These are phyloP conservation scores for Ustilago trichophora DNA, from an alignment of 1,284 basidiomycete species.

Conservation along the genomic window DNA sequence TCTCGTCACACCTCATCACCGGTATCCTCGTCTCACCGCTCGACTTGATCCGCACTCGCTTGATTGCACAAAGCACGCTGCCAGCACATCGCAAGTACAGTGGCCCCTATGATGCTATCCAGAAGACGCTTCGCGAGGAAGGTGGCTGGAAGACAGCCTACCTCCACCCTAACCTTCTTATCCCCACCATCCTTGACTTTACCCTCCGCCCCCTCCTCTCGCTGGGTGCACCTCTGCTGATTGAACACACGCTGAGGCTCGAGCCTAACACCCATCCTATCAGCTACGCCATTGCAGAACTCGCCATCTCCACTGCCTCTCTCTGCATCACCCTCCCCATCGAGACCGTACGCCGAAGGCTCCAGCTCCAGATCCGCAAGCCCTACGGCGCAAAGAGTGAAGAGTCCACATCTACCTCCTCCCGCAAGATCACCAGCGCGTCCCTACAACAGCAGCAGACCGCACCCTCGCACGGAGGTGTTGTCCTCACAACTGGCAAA, in stretches of 20 bases:
- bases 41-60: conserved; percentile 85
- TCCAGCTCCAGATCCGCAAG: conserved; percentile 80
- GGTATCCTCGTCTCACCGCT: conserved; percentile 76
- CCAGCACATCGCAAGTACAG: conserved; percentile 73
- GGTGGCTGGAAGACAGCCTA: conserved; percentile 82
- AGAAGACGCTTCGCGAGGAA: conserved; percentile 81
- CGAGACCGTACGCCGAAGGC: conserved; percentile 87
- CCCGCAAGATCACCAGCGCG: conserved; percentile 26
- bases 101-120: conserved; percentile 79
- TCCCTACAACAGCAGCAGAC: conserved; percentile 20
- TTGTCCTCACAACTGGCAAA: conserved; percentile 21
- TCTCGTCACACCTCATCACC: conserved; percentile 75
- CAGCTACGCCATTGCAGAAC: conserved; percentile 82
- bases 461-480: conserved; percentile 9
- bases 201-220: conserved; percentile 77
- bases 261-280: conserved; percentile 83
- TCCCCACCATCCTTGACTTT: conserved; percentile 87
- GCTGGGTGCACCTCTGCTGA: conserved; percentile 74
- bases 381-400: conserved; percentile 4
- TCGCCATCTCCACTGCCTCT: conserved; percentile 78
- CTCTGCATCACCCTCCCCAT: conserved; percentile 87
- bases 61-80: conserved; percentile 71
- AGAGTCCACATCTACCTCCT: too few species aligned
- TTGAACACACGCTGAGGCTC: conserved; percentile 76
- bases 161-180: conserved; percentile 84